Percentiles rank a stretch among this genome's conserved stretches.
Evolutionary conservation across 495 filamentous ascomycete genomes (phyloP).

Genomic region (Neurospora sublineolata): DNA sequence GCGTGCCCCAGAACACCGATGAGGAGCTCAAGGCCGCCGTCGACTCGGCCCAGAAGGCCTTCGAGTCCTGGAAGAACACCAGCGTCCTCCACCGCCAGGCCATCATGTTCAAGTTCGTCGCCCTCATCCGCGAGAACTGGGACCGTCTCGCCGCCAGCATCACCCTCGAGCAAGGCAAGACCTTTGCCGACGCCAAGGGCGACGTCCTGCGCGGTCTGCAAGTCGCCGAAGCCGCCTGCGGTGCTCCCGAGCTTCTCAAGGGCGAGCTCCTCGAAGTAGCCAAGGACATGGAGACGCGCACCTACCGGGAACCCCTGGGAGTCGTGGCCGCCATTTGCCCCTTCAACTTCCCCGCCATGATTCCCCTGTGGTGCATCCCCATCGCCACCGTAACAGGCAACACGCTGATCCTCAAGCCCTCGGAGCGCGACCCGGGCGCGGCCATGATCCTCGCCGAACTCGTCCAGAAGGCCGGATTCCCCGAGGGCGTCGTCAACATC

Average conservation of each 20-base stretch:
- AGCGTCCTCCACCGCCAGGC: constrained; percentile 80
- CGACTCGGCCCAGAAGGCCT: constrained; percentile 78
- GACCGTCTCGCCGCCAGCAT: constrained; percentile 91
- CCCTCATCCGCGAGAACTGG: constrained; percentile 87
- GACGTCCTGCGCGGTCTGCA: constrained; percentile 93
- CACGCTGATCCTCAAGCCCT: constrained; percentile 90
- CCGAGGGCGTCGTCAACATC: constrained; percentile 86
- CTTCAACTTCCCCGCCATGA: constrained; percentile 99
- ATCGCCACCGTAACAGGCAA: constrained; percentile 92
- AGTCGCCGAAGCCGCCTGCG: constrained; percentile 92
- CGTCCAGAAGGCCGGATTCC: constrained; percentile 83
- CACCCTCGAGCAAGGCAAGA: constrained; percentile 97
- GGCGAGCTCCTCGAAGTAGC: constrained; percentile 94
- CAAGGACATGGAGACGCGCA: constrained; percentile 98
- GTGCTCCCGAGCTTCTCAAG: constrained; percentile 84
- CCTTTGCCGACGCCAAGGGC: constrained; percentile 87
- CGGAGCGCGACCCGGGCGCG: constrained; percentile 94
- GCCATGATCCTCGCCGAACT: constrained; percentile 96
- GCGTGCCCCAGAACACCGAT: constrained; percentile 92
- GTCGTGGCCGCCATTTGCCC: constrained; percentile 96
- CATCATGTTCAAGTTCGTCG: constrained; percentile 95
- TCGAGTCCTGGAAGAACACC: constrained; percentile 74
- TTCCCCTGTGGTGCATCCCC: constrained; percentile 94
- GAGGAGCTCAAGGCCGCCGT: constrained; percentile 83
- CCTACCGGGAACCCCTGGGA: constrained; percentile 84